phyloP scores from a whole-genome alignment of 2,329 filamentous ascomycete species.

The Hawksworthiomyces lignivorus region DNA sequence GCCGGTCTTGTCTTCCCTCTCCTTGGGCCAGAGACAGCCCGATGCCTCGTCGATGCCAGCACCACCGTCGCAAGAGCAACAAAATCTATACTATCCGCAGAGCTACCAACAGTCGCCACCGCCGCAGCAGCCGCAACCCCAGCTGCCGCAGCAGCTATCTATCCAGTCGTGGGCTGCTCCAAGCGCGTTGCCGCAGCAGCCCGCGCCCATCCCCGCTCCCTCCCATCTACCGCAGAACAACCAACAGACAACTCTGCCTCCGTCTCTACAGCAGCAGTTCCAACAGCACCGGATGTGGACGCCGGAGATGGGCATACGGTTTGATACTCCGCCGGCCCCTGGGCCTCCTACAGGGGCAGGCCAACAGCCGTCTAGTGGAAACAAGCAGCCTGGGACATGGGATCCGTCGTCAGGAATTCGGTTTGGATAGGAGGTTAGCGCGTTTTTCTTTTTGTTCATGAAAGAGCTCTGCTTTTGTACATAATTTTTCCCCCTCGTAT shows the following conservation, averaged over 20 bases:
- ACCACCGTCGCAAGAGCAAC: slow-evolving; percentile 3
- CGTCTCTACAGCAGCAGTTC: slow-evolving; percentile 2
- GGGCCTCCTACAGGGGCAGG: slow-evolving; percentile 19
- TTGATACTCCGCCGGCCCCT: slow-evolving; percentile 41
- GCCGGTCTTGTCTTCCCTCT: slow-evolving; percentile 41
- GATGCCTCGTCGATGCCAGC: slow-evolving; percentile 3
- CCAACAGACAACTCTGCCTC: background rate
- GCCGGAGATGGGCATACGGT: slow-evolving; percentile 73
- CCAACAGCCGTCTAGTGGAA: slow-evolving; percentile 1
- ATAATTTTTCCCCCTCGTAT: background rate
- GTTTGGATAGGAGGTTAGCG: slow-evolving; percentile 9
- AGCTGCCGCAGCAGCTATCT: slow-evolving; percentile 24
- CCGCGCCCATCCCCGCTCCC: slow-evolving; percentile 12
- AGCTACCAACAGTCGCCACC: slow-evolving; percentile 12
- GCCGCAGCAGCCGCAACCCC: slow-evolving; percentile 23
- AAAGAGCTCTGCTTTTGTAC: too few species aligned
- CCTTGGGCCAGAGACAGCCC: slow-evolving; percentile 22
- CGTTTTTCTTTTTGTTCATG: too few species aligned
- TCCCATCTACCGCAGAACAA: background rate
- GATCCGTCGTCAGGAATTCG: slow-evolving; percentile 14
- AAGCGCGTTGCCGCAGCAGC: slow-evolving; percentile 49
- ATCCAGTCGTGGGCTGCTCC: slow-evolving; percentile 50
- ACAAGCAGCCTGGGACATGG: slow-evolving; percentile 11
- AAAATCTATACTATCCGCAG: slow-evolving; percentile 10
- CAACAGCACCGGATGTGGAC: slow-evolving; percentile 54